Conservation (phyloP, 202 grass and related monocot genomes). For the Brachypodium distachyon region DNA sequence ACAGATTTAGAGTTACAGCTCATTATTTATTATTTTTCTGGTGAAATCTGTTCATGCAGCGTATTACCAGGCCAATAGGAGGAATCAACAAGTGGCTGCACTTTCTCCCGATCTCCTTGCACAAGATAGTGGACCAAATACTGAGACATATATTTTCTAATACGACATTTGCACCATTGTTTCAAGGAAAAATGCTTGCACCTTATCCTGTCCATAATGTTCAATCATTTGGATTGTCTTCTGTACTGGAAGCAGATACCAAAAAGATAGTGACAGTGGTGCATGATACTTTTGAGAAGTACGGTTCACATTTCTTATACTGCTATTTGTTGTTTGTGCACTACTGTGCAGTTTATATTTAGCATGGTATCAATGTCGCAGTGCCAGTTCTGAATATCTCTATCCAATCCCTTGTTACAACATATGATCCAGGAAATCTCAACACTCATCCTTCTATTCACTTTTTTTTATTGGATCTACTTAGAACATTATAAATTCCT, state of each 20-base stretch:
- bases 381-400: constrained; percentile 1
- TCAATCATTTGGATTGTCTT: constrained; percentile 44
- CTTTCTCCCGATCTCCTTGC: constrained; percentile 72
- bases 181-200: constrained; percentile 35
- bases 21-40: not conserved
- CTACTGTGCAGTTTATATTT: not conserved
- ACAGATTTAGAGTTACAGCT: not conserved
- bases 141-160: constrained; percentile 47
- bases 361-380: not conserved
- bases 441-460: not conserved
- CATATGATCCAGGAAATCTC: not conserved
- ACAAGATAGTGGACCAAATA: constrained; percentile 51
- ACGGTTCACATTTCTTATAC: constrained; percentile 21
- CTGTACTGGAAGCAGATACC: constrained; percentile 69
- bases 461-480: not conserved
- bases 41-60: constrained; percentile 26
- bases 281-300: constrained; percentile 81
- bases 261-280: constrained; percentile 56
- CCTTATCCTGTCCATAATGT: constrained; percentile 29
- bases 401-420: not conserved
- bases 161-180: constrained; percentile 29
- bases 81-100: constrained; percentile 80
- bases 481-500: not conserved
- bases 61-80: constrained; percentile 70
- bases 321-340: constrained; percentile 1